phyloP scores from a whole-genome alignment of 176 grass and related monocot genomes.

The Eleusine coracana region DNA sequence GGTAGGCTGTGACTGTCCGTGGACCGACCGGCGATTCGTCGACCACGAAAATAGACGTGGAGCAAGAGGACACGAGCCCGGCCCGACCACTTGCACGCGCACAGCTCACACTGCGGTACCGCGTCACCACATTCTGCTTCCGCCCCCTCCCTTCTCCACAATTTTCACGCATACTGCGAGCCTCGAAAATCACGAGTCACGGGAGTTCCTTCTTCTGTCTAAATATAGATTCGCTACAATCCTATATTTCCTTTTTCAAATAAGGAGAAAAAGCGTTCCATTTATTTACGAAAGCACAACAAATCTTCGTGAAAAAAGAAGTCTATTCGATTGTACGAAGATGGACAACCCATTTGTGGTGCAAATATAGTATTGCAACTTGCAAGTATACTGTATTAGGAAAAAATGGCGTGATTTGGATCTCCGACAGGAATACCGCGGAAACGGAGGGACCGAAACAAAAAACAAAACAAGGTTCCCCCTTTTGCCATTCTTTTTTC shows the following conservation, averaged over 20 bases:
- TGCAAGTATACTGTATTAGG: too few relatives aligned
- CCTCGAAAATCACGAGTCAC: too few relatives aligned
- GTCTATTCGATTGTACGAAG: too few relatives aligned
- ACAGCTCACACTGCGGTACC: not conserved
- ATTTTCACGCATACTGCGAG: not conserved
- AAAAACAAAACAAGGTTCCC: not conserved
- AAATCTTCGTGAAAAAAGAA: too few relatives aligned
- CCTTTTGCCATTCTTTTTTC: not conserved
- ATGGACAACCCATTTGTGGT: too few relatives aligned
- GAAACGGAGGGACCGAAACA: not conserved
- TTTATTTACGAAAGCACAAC: too few relatives aligned
- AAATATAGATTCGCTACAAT: not conserved
- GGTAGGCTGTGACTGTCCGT: too few relatives aligned
- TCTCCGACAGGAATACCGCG: not conserved
- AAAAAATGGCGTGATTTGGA: not conserved
- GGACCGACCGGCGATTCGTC: not conserved
- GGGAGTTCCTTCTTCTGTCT: not conserved
- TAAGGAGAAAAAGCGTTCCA: too few relatives aligned
- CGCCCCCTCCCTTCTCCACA: not conserved
- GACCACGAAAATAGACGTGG: not conserved
- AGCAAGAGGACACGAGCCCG: not conserved
- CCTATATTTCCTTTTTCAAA: too few relatives aligned
- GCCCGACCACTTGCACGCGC: not conserved
- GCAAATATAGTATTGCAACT: too few relatives aligned
- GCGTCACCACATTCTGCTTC: not conserved